Evolutionary conservation across 805 yeast genomes (phyloP), one percentile per base, ranked within the genome.

Genomic region (Grigorovia jiainica): DNA sequence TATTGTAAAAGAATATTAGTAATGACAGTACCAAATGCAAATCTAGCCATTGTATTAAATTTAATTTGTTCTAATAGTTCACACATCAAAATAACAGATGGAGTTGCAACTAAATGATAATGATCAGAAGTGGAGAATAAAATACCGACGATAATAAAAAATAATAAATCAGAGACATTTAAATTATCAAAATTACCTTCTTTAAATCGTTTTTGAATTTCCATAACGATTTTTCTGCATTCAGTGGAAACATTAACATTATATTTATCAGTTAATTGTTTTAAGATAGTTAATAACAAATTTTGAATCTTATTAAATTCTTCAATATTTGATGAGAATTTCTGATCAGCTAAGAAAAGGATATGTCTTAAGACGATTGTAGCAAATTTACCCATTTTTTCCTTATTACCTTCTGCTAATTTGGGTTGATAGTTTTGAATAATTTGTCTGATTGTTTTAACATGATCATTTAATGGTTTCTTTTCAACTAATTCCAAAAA

Each of bases 41-140:
- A 48, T 35, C 65, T 67, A 21, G 59, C 59, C 20, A 75, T 46
- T 4, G 69, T 55, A 18, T 56, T 55, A 21, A 63, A 60, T 34
- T 70, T 69, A 17, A 74, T 52, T 50, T 73, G 76, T 41, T 79
- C 78, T 42, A 90, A 64, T 11, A 76, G 67, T 60, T 86, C 90
- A 38, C 81, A 75, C 68, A 87, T 76, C 32, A 86, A 63, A 27
- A 92, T 73, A 24, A 76, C 66, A 2, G 90, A 73, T 3, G 97
- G 95, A 0, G 96, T 89, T 4, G 80, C 89, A 9, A 92, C 82
- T 45, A 87, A 70, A 67, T 92, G 98, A 63, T 84, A 90, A 57
- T 87, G 89, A 67, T 92, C 99, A 0, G 98, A 92, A 1, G 97
- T 87, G 0, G 98, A 89, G 57, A 83, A 92, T 4, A 87, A 58